Evolutionary conservation across 768 basidiomycete species (phyloP).

Genomic region (Auriscalpium orientale): DNA sequence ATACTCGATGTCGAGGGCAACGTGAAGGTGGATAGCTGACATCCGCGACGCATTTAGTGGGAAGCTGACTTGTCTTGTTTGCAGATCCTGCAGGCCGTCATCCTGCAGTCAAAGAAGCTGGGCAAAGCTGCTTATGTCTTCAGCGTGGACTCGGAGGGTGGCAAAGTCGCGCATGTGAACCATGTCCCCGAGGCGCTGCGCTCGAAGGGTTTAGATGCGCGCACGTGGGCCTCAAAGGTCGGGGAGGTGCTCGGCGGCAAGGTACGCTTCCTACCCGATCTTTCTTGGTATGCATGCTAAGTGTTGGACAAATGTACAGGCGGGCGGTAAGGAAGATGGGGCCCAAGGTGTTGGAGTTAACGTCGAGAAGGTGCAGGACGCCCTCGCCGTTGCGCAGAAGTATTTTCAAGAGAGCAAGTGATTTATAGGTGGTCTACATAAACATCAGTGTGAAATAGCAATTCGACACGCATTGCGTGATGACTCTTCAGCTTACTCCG

Average conservation of each 20-base stretch:
- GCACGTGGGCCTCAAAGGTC: constrained; percentile 80
- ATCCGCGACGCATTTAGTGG: not conserved
- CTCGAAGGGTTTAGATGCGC: constrained; percentile 68
- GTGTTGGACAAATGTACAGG: constrained; percentile 34
- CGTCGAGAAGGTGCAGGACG: constrained; percentile 55
- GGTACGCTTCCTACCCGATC: constrained; percentile 34
- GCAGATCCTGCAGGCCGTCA: constrained; percentile 69
- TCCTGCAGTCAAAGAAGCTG: constrained; percentile 71
- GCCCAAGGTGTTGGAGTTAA: constrained; percentile 84
- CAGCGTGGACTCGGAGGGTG: constrained; percentile 59
- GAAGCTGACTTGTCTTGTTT: constrained; percentile 1
- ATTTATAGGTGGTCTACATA: not conserved
- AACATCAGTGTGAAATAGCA: too few relatives aligned
- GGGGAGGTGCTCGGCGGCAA: constrained; percentile 83
- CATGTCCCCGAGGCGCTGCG: constrained; percentile 60
- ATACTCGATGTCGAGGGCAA: constrained; percentile 75
- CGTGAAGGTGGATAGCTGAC: constrained; percentile 53
- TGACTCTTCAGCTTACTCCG: too few relatives aligned
- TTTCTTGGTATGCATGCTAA: not conserved
- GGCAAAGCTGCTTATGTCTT: constrained; percentile 85
- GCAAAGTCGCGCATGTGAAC: constrained; percentile 85
- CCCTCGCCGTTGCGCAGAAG: constrained; percentile 45
- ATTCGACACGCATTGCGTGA: too few relatives aligned
- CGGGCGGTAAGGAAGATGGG: constrained; percentile 91
- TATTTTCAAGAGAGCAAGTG: constrained; percentile 8